phyloP scores from a whole-genome alignment of 1,139 yeast species.

The Geotrichum macrosporum region DNA sequence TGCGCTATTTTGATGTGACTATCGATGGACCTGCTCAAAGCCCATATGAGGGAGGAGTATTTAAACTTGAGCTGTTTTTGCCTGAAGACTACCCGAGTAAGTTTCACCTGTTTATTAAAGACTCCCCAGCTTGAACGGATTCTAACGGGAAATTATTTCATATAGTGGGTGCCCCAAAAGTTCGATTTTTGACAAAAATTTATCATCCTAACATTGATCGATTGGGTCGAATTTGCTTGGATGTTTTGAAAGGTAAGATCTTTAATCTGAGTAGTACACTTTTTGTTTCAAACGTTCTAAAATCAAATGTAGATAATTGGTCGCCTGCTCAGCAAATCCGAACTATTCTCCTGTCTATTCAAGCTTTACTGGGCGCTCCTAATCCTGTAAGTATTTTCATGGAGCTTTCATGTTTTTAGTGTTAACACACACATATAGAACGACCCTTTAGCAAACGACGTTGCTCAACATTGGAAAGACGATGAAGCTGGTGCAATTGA shows the following conservation, averaged over 20 bases:
- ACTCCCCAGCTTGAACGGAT: neutral
- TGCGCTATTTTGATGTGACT: constrained; percentile 82
- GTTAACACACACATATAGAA: constrained; percentile 41
- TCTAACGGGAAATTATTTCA: neutral
- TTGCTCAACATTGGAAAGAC: constrained; percentile 93
- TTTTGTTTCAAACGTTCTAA: too few species aligned
- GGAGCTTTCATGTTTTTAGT: neutral
- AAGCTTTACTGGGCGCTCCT: constrained; percentile 91
- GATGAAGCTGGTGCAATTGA: constrained; percentile 74
- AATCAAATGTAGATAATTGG: constrained; percentile 63
- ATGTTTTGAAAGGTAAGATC: constrained; percentile 78
- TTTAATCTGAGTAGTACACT: too few species aligned
- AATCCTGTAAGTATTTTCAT: constrained; percentile 50
- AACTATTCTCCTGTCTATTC: constrained; percentile 87
- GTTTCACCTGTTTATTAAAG: too few species aligned
- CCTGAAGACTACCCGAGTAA: constrained; percentile 81
- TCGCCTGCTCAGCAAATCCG: constrained; percentile 97
- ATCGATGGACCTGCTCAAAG: constrained; percentile 87
- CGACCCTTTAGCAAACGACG: constrained; percentile 97
- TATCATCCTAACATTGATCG: constrained; percentile 97
- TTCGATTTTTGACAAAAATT: constrained; percentile 83
- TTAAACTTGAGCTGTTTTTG: constrained; percentile 68
- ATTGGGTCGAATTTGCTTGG: constrained; percentile 90
- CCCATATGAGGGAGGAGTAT: constrained; percentile 76
- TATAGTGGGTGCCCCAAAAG: constrained; percentile 81